Evolutionary conservation across 805 yeast genomes (phyloP).

Genomic region (Clavispora fructus): DNA sequence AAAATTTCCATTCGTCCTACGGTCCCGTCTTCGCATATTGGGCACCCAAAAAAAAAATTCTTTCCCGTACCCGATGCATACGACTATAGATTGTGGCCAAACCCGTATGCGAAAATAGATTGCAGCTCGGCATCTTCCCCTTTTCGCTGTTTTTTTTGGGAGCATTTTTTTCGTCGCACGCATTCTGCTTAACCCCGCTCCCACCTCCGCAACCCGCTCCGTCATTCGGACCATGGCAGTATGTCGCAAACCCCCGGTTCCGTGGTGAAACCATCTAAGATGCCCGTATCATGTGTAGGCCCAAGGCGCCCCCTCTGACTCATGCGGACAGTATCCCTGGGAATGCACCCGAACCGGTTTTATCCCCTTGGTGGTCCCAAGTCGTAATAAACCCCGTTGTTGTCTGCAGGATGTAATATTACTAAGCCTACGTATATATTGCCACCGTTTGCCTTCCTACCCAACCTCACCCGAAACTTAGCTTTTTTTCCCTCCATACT

Average conservation of each 20-base stretch:
- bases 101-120: not conserved
- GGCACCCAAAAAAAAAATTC: no score
- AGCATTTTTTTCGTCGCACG: not conserved
- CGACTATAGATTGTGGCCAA: not conserved
- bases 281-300: no score
- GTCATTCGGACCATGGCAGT: not conserved
- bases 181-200: not conserved
- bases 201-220: no score
- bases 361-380: not conserved
- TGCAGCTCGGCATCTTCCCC: not conserved
- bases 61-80: not conserved
- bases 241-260: no score
- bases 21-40: no score
- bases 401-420: constrained; percentile 1
- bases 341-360: no score
- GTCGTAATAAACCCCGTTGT: not conserved
- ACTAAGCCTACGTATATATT: constrained; percentile 7
- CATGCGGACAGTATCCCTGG: no score
- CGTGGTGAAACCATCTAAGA: no score
- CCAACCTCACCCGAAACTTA: not conserved
- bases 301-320: no score
- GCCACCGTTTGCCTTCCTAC: constrained; percentile 4
- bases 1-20: no score
- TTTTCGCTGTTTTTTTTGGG: not conserved
- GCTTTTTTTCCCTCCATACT: not conserved